Evolutionary conservation across 177 flowering plant genomes (phyloP).

Genomic region (Vitis hybrid): DNA sequence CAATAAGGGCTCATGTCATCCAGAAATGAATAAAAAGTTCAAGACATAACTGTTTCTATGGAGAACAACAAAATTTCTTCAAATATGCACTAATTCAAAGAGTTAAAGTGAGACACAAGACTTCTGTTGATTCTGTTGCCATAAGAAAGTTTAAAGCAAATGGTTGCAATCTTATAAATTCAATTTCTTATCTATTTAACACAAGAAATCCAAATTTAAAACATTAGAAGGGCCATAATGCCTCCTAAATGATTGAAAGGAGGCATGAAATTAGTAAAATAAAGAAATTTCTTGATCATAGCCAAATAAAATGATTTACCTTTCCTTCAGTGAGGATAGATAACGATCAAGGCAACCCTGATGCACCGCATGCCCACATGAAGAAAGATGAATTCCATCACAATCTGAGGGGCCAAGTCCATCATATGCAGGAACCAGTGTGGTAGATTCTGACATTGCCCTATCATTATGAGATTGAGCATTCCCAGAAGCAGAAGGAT

Average conservation of each 20-base stretch:
- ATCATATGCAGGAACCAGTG: constrained; percentile 36
- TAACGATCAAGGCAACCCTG: constrained; percentile 90
- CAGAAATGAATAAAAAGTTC: too few relatives aligned
- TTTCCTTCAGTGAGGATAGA: constrained; percentile 73
- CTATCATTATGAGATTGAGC: constrained; percentile 17
- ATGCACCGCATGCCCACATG: constrained; percentile 99
- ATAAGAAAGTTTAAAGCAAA: background rate
- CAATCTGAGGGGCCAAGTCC: constrained; percentile 73
- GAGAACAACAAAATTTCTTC: background rate
- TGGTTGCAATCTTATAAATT: background rate
- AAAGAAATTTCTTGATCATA: background rate
- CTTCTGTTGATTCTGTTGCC: background rate
- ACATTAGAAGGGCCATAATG: background rate
- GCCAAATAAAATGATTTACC: constrained; percentile 36
- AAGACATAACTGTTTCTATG: too few relatives aligned
- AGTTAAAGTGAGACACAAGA: background rate
- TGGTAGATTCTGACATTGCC: constrained; percentile 21
- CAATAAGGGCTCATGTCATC: too few relatives aligned
- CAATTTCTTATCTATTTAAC: background rate
- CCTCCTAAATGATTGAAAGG: background rate
- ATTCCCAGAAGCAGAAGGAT: constrained; percentile 36
- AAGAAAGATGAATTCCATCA: constrained; percentile 86
- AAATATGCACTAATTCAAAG: background rate
- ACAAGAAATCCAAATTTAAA: background rate
- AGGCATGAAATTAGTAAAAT: background rate